Evolutionary conservation across 495 filamentous ascomycete genomes (phyloP).

Genomic region (Glonium stellatum): DNA sequence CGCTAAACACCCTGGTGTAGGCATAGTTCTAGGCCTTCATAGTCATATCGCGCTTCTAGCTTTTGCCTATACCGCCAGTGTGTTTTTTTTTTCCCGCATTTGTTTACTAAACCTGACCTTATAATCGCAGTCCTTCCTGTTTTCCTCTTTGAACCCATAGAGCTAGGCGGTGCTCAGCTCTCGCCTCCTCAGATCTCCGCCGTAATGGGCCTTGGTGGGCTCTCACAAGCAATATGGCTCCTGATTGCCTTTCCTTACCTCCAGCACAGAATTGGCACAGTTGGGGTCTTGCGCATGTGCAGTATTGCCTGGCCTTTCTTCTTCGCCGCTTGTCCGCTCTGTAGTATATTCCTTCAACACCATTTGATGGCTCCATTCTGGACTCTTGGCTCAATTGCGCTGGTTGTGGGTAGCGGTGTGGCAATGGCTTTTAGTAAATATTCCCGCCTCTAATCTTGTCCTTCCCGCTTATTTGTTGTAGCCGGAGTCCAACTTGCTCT

Average conservation of each 20-base stretch:
- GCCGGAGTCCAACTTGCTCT: constrained; percentile 58
- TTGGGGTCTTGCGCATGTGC: constrained; percentile 50
- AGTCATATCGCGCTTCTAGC: constrained; percentile 56
- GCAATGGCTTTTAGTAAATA: constrained; percentile 54
- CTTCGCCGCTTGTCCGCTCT: constrained; percentile 43
- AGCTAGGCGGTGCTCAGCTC: constrained; percentile 56
- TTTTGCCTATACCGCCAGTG: constrained; percentile 53
- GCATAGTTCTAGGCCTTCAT: constrained; percentile 54
- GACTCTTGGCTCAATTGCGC: constrained; percentile 37
- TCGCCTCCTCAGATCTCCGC: constrained; percentile 49
- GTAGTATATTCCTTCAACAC: constrained; percentile 45
- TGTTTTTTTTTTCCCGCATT: not conserved
- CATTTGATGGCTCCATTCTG: constrained; percentile 44
- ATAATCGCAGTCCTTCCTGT: constrained; percentile 51
- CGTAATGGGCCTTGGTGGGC: constrained; percentile 49
- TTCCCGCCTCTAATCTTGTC: not conserved
- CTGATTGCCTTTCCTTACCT: constrained; percentile 56
- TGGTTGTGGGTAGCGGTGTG: constrained; percentile 49
- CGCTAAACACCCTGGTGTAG: constrained; percentile 54
- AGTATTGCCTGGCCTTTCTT: constrained; percentile 51
- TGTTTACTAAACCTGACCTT: constrained; percentile 6
- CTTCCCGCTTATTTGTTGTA: not conserved
- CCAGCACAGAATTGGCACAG: constrained; percentile 51
- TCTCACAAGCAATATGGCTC: constrained; percentile 56
- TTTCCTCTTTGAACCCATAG: constrained; percentile 52